Conservation (phyloP, 345 rosid genomes). For the Zanthoxylum bungeanum region DNA sequence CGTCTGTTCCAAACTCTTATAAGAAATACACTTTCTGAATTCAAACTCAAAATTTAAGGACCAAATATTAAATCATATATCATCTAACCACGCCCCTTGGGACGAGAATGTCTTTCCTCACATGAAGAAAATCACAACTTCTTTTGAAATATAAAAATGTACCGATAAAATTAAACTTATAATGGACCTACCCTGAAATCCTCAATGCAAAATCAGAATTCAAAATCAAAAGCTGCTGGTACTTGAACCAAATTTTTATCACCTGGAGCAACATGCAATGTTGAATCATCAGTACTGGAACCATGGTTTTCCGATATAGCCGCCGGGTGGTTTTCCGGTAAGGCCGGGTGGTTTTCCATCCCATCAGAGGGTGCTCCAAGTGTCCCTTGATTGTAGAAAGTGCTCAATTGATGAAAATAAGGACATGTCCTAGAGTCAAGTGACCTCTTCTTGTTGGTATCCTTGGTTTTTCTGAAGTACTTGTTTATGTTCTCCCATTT, state of each 20-base stretch:
- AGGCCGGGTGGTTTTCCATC: conserved; percentile 7
- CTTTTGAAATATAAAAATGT: conserved; percentile 9
- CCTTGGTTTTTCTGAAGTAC: conserved; percentile 89
- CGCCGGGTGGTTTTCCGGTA: conserved; percentile 20
- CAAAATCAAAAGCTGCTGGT: conserved; percentile 36
- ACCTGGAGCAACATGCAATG: conserved; percentile 30
- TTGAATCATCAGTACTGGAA: no score
- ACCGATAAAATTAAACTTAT: neutral
- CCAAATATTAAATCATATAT: no score
- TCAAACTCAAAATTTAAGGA: no score
- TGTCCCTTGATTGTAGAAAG: conserved; percentile 62
- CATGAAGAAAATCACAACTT: conserved; percentile 16
- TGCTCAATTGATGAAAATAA: conserved; percentile 76
- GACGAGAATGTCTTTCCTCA: conserved; percentile 11
- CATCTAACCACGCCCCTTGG: no score
- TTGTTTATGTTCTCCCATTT: conserved; percentile 99
- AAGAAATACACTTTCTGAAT: no score
- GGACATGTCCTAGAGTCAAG: conserved; percentile 87
- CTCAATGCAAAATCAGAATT: conserved; percentile 27
- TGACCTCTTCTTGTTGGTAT: conserved; percentile 75
- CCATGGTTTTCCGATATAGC: no score
- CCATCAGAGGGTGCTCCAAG: conserved; percentile 21
- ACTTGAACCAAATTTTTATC: conserved; percentile 30
- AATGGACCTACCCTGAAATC: neutral
- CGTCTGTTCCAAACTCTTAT: no score